phyloP scores from a whole-genome alignment of 2,329 filamentous ascomycete genomes.

The Epichloe sibirici region DNA sequence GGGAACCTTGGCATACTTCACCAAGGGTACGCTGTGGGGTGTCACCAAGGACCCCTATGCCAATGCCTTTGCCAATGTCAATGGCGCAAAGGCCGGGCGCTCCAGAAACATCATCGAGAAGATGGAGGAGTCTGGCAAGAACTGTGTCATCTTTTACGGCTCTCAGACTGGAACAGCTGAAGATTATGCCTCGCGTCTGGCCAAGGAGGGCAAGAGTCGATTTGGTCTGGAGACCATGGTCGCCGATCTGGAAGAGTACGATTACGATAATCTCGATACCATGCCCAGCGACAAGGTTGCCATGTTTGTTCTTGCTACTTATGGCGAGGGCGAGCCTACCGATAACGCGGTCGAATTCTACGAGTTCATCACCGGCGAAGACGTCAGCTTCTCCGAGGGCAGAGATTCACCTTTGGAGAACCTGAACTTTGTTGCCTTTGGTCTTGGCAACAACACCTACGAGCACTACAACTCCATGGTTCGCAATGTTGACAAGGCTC shows the following conservation, averaged over 20 bases:
- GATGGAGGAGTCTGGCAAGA: slow-evolving; percentile 90
- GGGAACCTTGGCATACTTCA: slow-evolving; percentile 90
- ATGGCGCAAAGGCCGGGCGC: slow-evolving; percentile 64
- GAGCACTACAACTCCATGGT: slow-evolving; percentile 99
- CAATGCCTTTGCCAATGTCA: slow-evolving; percentile 56
- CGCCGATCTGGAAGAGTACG: slow-evolving; percentile 94
- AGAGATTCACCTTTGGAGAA: slow-evolving; percentile 62
- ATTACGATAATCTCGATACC: slow-evolving; percentile 84
- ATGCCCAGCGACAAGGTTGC: slow-evolving; percentile 83
- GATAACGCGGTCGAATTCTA: slow-evolving; percentile 99
- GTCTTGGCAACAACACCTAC: slow-evolving; percentile 97
- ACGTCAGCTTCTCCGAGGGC: slow-evolving; percentile 66
- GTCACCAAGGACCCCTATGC: slow-evolving; percentile 83
- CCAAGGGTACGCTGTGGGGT: slow-evolving; percentile 90
- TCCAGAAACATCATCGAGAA: slow-evolving; percentile 90
- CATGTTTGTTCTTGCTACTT: slow-evolving; percentile 93
- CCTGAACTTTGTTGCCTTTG: slow-evolving; percentile 89
- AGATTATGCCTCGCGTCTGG: slow-evolving; percentile 90
- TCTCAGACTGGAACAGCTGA: slow-evolving; percentile 97
- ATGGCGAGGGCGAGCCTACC: slow-evolving; percentile 95
- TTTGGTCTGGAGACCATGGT: slow-evolving; percentile 98
- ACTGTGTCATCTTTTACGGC: slow-evolving; percentile 96
- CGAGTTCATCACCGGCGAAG: slow-evolving; percentile 81
- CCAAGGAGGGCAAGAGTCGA: slow-evolving; percentile 93
- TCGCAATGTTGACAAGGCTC: slow-evolving; percentile 70